Base-by-base conservation (phyloP, 2,329 filamentous ascomycete species). In the Cryphonectria radicalis region DNA sequence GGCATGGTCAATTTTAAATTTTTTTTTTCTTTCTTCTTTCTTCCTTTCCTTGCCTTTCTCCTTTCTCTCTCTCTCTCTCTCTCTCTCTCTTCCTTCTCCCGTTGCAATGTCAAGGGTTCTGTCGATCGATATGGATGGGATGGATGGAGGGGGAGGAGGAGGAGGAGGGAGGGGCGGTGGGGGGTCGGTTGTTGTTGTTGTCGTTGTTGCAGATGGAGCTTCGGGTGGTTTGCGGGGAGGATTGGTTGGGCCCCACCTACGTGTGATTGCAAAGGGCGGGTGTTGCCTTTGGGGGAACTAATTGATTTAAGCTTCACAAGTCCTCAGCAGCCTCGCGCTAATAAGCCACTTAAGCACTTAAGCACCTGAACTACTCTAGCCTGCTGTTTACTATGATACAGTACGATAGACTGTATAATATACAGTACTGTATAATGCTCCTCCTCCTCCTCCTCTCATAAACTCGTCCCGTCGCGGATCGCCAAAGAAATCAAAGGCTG, bases 181-280 rank as follows among this genome's bases (percentile, higher is more conserved):
- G 3, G 57, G n/a, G n/a, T n/a, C n/a, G n/a, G n/a, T 25, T 60
- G 55, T 6, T n/a, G 4, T 32, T 32, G 32, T 32, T 32, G 25
- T 60, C 17, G 43, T 66, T 71, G 37, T 71, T 71, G 69, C 69
- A 71, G 69, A 68, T 63, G 69, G 69, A 40, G 43, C 66, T 63
- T 64, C 69, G 55, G 60, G 28, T 37, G n/a, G 37, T 35, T 42
- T 13, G 65, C 66, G 43, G 67, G 32, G 6, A 60, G 60, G 40
- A 10, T 40, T 53, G 69, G 59, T 66, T 22, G 32, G 40, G 28
- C 25, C 32, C 43, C 28, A 46, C 40, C 28, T 42, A 66, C 60
- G 69, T 60, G 63, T 68, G 69, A 64, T 59, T 71, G 66, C 69
- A 71, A 71, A 37, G 59, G 64, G 50, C 53, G 32, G 59, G 19